phyloP scores from a whole-genome alignment of 2,329 filamentous ascomycete species.

The Colletotrichum sojae region DNA sequence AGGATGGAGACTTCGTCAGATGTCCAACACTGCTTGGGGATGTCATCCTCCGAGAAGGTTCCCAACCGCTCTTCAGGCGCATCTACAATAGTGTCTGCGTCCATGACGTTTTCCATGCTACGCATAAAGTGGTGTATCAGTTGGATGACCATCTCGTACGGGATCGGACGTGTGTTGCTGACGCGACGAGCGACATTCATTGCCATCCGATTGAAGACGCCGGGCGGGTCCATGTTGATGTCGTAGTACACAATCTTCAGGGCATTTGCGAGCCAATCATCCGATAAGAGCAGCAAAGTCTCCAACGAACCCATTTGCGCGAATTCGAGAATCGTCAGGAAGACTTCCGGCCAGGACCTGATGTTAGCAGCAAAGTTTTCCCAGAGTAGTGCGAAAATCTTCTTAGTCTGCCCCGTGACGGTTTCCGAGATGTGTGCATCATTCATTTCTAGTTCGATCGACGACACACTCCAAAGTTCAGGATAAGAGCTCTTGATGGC shows the following conservation, averaged over 20 bases:
- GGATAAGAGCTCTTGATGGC: conserved; percentile 66
- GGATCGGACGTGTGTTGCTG: conserved; percentile 63
- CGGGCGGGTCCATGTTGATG: conserved; percentile 61
- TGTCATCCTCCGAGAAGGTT: conserved; percentile 47
- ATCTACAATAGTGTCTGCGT: conserved; percentile 55
- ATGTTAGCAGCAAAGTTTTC: conserved; percentile 72
- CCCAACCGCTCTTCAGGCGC: conserved; percentile 55
- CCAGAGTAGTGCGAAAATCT: conserved; percentile 71
- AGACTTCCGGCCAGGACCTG: conserved; percentile 83
- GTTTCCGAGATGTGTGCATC: conserved; percentile 33
- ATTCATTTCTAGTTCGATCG: conserved; percentile 45
- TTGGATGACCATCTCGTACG: conserved; percentile 67
- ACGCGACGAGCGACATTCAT: conserved; percentile 65
- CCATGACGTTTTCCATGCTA: conserved; percentile 57
- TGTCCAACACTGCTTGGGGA: conserved; percentile 59
- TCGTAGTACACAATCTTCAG: conserved; percentile 75
- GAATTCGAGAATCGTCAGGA: conserved; percentile 78
- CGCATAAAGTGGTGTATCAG: conserved; percentile 63
- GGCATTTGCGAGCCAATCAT: conserved; percentile 71
- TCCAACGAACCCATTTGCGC: conserved; percentile 73
- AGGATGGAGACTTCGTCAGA: conserved; percentile 62
- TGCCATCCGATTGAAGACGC: conserved; percentile 70
- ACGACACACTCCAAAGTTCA: conserved; percentile 58
- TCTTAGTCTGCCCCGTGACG: conserved; percentile 12
- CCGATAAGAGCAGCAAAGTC: conserved; percentile 70